phyloP scores from a whole-genome alignment of 1,284 basidiomycete genomes.

The Melampsora larici-populina region DNA sequence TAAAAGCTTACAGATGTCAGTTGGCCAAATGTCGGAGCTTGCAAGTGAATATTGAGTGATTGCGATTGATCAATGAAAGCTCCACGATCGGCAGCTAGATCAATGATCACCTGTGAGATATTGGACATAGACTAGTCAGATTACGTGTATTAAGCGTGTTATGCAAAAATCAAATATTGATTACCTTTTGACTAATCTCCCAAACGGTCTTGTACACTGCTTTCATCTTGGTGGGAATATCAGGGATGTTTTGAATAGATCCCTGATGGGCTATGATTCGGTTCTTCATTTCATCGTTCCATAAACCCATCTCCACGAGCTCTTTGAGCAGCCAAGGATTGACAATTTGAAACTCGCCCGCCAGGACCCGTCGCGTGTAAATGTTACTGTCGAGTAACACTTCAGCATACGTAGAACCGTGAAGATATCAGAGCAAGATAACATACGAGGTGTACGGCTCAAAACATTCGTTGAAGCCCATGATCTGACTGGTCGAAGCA shows the following conservation, averaged over 20 bases:
- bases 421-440: neutral
- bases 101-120: constrained; percentile 63
- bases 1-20: constrained; percentile 55
- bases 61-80: constrained; percentile 91
- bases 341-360: constrained; percentile 98
- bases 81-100: constrained; percentile 95
- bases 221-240: constrained; percentile 83
- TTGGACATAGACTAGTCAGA: neutral
- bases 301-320: constrained; percentile 88
- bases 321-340: constrained; percentile 98
- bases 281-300: constrained; percentile 99
- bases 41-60: constrained; percentile 84
- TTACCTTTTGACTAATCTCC: constrained; percentile 97
- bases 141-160: too few species aligned
- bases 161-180: neutral
- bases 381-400: constrained; percentile 69
- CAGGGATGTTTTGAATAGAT: constrained; percentile 84
- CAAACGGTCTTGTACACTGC: constrained; percentile 98
- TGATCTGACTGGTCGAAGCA: constrained; percentile 95
- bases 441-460: constrained; percentile 85
- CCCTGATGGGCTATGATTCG: constrained; percentile 95
- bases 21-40: constrained; percentile 86
- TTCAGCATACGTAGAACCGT: constrained; percentile 7
- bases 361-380: constrained; percentile 97
- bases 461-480: constrained; percentile 98